Evolutionary conservation across 345 rosid genomes (phyloP).

Genomic region (Durio zibethinus): DNA sequence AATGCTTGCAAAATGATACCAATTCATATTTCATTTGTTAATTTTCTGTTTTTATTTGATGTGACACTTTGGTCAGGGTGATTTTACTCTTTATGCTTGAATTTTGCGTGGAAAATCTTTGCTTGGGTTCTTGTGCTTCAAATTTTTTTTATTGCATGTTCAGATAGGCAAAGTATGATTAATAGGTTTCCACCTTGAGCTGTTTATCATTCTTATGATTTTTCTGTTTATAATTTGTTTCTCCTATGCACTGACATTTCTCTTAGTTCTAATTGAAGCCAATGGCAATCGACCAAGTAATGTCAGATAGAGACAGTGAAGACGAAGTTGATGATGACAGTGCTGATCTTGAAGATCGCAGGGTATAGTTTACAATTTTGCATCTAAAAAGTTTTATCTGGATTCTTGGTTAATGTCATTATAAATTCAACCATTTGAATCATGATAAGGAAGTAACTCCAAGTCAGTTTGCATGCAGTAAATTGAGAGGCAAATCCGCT

Average conservation of each 20-base stretch:
- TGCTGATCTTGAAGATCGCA: slow-evolving; percentile 75
- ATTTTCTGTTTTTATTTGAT: background rate
- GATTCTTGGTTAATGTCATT: background rate
- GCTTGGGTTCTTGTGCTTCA: background rate
- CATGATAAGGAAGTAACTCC: background rate
- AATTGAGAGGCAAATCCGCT: background rate
- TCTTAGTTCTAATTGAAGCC: slow-evolving; percentile 44
- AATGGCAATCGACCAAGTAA: slow-evolving; percentile 68
- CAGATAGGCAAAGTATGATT: background rate
- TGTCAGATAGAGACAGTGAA: slow-evolving; percentile 80
- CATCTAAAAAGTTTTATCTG: background rate
- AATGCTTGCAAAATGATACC: background rate
- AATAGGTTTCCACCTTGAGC: background rate
- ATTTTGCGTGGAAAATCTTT: background rate
- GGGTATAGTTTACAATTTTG: slow-evolving; percentile 48
- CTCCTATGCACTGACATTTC: background rate
- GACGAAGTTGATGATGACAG: slow-evolving; percentile 76
- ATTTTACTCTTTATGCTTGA: background rate
- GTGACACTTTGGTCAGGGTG: background rate
- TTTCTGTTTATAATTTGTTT: background rate
- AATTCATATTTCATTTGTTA: background rate
- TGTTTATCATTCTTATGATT: background rate
- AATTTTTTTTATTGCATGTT: background rate
- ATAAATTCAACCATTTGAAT: background rate
- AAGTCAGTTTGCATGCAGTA: background rate